A percentile compares a stretch with the other conserved stretches of the same genome.
Evolutionary conservation across 192 early-diverging fungal species (phyloP).

Genomic region (Entrophospora sp.): DNA sequence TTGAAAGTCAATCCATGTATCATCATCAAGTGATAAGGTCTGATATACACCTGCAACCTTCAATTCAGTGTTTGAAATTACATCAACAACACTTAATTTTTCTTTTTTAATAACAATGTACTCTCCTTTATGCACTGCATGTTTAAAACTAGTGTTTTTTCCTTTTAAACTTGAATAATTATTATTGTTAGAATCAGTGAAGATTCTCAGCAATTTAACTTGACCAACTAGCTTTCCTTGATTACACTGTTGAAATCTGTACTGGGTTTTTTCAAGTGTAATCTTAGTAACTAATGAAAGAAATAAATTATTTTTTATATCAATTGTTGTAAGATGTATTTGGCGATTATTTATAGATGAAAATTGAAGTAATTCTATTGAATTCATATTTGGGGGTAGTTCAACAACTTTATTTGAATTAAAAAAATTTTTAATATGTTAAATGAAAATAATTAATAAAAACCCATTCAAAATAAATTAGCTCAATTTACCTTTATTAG

Average conservation of each 20-base stretch:
- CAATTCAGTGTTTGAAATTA: constrained; percentile 3
- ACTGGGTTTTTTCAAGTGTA: constrained; percentile 6
- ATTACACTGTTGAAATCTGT: not conserved
- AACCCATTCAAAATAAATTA: too few species aligned
- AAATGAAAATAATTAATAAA: too few species aligned
- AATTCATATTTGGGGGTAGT: not conserved
- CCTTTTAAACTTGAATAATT: not conserved
- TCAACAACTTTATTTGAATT: not conserved
- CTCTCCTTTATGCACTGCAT: not conserved
- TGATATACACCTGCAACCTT: not conserved
- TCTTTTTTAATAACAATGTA: constrained; percentile 5
- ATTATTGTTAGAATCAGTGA: not conserved
- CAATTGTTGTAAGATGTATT: not conserved
- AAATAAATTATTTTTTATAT: not conserved
- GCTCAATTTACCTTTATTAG: too few species aligned
- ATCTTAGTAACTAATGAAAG: not conserved
- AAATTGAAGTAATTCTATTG: not conserved
- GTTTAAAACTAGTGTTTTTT: not conserved
- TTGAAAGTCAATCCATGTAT: not conserved
- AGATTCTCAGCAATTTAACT: too few species aligned
- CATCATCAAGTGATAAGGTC: not conserved
- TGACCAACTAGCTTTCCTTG: not conserved
- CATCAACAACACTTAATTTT: not conserved
- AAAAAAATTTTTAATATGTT: not conserved
- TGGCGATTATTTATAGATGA: not conserved